Percentiles rank a stretch among this genome's conserved stretches.
These are phyloP conservation scores for Grigorovia transvaalensis DNA, from an alignment of 805 yeast species.

Conservation along the genomic window DNA sequence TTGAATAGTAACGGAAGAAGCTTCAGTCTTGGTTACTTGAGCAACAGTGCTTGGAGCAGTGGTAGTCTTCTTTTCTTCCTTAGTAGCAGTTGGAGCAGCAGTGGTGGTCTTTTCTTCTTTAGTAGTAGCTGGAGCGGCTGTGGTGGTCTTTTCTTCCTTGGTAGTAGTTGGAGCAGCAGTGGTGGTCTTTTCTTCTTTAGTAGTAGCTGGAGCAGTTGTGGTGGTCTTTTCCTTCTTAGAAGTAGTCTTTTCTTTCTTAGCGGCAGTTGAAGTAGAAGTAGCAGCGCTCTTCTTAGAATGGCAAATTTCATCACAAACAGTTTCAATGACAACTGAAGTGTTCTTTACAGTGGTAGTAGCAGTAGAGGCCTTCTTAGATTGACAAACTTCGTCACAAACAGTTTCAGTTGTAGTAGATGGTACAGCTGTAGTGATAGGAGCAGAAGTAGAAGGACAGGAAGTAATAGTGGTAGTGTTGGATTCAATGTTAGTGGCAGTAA, in stretches of 20 bases:
- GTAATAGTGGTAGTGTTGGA: conserved; percentile 1
- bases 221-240: conserved; percentile 5
- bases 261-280: background rate
- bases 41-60: conserved; percentile 2
- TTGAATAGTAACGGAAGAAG: conserved; percentile 1
- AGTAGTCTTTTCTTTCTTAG: background rate
- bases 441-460: conserved; percentile 1
- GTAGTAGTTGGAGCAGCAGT: background rate
- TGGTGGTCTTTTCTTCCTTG: background rate
- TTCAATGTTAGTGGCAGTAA: background rate
- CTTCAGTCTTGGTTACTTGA: conserved; percentile 2
- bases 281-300: conserved; percentile 5
- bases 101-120: background rate
- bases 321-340: conserved; percentile 3
- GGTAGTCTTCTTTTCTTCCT: background rate
- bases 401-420: conserved; percentile 4
- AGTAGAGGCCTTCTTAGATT: conserved; percentile 4
- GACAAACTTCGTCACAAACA: conserved; percentile 7
- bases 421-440: background rate
- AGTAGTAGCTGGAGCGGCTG: background rate
- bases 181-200: conserved; percentile 4
- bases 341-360: conserved; percentile 1
- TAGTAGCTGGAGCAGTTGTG: no score
- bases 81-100: background rate
- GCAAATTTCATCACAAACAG: conserved; percentile 7